Evolutionary conservation across 768 basidiomycete species (phyloP).

Genomic region (Lentinula edodes): DNA sequence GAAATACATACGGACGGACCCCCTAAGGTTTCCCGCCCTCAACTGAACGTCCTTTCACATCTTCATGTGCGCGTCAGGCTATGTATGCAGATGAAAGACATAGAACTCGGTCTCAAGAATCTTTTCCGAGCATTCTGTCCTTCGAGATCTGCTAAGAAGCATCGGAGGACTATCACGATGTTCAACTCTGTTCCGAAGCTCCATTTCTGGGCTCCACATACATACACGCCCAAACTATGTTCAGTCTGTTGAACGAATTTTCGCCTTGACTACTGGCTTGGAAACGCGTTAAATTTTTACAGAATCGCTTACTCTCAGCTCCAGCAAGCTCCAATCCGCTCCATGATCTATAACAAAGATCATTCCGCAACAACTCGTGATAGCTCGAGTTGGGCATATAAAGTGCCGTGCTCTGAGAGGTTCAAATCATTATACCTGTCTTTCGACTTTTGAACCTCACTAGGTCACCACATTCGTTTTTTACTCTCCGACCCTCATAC

Average conservation of each 20-base stretch:
- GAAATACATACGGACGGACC: no score
- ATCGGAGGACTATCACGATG: background rate
- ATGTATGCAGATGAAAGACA: no score
- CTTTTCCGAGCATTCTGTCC: no score
- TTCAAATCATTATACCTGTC: background rate
- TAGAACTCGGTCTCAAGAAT: no score
- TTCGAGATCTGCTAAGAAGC: no score
- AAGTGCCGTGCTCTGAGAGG: background rate
- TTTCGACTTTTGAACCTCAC: background rate
- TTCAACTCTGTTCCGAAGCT: background rate
- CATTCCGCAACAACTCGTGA: background rate
- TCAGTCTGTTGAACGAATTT: background rate
- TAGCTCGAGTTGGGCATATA: background rate
- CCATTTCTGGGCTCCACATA: background rate
- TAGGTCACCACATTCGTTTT: slow-evolving; percentile 4
- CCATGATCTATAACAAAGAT: background rate
- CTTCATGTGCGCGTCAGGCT: no score
- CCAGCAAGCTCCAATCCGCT: background rate
- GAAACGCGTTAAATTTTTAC: background rate
- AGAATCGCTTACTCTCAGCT: background rate
- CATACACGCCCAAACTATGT: background rate
- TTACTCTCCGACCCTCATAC: background rate
- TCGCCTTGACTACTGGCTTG: background rate
- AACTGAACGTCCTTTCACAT: no score
- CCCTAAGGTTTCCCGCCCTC: no score